phyloP scores from a whole-genome alignment of 805 yeast genomes.

The Wickerhamiella siamensis region DNA sequence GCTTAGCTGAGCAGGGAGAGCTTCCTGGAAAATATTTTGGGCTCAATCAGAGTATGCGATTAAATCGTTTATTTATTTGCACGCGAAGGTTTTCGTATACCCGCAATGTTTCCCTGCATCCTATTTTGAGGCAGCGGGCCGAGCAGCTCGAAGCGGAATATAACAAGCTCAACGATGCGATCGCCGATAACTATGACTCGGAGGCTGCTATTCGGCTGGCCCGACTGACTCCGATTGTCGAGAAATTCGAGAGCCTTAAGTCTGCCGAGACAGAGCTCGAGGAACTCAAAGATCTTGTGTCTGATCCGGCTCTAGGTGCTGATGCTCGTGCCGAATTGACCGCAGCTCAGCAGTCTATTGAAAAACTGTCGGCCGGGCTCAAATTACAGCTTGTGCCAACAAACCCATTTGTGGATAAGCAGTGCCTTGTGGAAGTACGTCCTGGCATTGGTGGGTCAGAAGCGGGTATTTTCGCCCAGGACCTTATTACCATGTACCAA shows the following conservation, averaged over 20 bases:
- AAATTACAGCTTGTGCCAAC: slow-evolving; percentile 50
- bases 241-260: slow-evolving; percentile 29
- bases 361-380: slow-evolving; percentile 34
- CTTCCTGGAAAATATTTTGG: too few species aligned
- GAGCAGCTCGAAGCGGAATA: slow-evolving; percentile 30
- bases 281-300: slow-evolving; percentile 32
- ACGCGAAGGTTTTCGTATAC: too few species aligned
- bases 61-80: too few species aligned
- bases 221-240: slow-evolving; percentile 31
- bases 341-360: slow-evolving; percentile 32
- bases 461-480: slow-evolving; percentile 74
- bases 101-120: slow-evolving; percentile 28
- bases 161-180: slow-evolving; percentile 27
- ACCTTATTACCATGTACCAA: slow-evolving; percentile 67
- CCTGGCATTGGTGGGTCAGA: slow-evolving; percentile 97
- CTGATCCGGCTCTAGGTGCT: slow-evolving; percentile 34
- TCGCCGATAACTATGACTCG: slow-evolving; percentile 27
- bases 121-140: slow-evolving; percentile 38
- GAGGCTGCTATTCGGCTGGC: slow-evolving; percentile 38
- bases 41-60: too few species aligned
- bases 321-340: slow-evolving; percentile 55
- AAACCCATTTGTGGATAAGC: slow-evolving; percentile 57
- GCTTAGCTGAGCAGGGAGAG: too few species aligned
- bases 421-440: slow-evolving; percentile 70
- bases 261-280: slow-evolving; percentile 21